Base-by-base conservation (phyloP, 768 basidiomycete genomes). In the Thelephora ganbajun region DNA sequence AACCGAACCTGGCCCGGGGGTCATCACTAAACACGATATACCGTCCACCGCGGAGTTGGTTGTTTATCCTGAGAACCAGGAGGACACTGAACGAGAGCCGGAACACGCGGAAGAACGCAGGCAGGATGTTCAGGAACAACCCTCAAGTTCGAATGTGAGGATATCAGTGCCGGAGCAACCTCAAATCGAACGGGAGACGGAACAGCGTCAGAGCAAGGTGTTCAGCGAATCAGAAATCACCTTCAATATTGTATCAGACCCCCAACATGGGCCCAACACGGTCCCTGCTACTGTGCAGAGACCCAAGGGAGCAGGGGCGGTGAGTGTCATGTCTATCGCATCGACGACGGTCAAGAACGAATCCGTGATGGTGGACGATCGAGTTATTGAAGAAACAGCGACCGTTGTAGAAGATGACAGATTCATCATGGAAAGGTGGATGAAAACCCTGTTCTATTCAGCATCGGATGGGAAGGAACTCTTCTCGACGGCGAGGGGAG, bases 341-440 rank as follows among this genome's bases (percentile, higher is more conserved):
- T 41, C 39, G 4, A 41, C 39, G 14, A 22, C 39, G 18, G 22
- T 41, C 12, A 7, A 41, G 14, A n/a, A 41, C 22, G 22, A n/a
- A 11, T 18, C 22, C 2, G 39, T 18, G 6, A 11, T 14, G 9
- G 39, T 6, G 14, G 39, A 41, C 39, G 39, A 41, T 9, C 9
- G 39, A 16, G 18, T 18, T 5, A 14, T 18, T 9, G 39, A 41
- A 14, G 26, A 30, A 30, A 30, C 26, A 4, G 22, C 16, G 9
- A 41, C 39, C 18, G 14, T n/a, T 18, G 12, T 9, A 14, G 39
- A n/a, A 22, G 39, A 41, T 30, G 46, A 60, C 34, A 42, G 54
- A 20, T 59, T 59, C 50, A 55, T 62, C 49, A 46, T 54, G 43
- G 52, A 48, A 14, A 61, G 64, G 33, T 64, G 62, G 60, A 56